Percentiles rank a stretch among this genome's conserved stretches.
These are phyloP conservation scores for Pythium vanterpoolii DNA, from an alignment of 352 stramenopile species.

Conservation along the genomic window DNA sequence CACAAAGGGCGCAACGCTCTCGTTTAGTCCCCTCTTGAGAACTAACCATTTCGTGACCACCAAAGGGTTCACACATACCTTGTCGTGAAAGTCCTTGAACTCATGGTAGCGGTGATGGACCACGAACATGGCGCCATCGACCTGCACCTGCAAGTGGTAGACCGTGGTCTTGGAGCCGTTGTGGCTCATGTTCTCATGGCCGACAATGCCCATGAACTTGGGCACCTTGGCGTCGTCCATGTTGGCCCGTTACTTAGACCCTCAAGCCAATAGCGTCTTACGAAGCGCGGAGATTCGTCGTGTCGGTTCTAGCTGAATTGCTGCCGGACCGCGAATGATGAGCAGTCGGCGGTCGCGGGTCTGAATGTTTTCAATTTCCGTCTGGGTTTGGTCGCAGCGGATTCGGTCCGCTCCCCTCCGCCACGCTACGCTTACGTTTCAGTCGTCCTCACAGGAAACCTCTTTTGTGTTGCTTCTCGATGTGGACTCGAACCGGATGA, in stretches of 20 bases:
- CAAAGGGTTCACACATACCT: conserved; percentile 31
- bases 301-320: background rate
- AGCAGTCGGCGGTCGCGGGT: background rate
- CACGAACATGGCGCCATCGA: conserved; percentile 73
- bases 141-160: conserved; percentile 82
- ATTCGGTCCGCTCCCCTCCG: background rate
- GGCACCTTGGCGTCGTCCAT: conserved; percentile 47
- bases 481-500: background rate
- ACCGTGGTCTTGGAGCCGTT: conserved; percentile 86
- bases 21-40: background rate
- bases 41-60: background rate
- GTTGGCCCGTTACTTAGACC: conserved; percentile 22
- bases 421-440: background rate
- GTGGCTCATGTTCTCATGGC: conserved; percentile 84
- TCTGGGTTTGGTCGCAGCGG: conserved; percentile 1
- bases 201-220: conserved; percentile 85
- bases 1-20: background rate
- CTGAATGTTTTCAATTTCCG: conserved; percentile 2
- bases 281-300: conserved; percentile 1
- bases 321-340: conserved; percentile 5
- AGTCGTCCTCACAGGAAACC: background rate
- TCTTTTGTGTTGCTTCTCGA: background rate
- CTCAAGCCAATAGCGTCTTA: background rate
- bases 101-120: conserved; percentile 85
- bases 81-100: conserved; percentile 87